Evolutionary conservation across 192 early-diverging fungal species (phyloP), one percentile per base, ranked within the genome.

Genomic region (Umbelopsis isabellina): DNA sequence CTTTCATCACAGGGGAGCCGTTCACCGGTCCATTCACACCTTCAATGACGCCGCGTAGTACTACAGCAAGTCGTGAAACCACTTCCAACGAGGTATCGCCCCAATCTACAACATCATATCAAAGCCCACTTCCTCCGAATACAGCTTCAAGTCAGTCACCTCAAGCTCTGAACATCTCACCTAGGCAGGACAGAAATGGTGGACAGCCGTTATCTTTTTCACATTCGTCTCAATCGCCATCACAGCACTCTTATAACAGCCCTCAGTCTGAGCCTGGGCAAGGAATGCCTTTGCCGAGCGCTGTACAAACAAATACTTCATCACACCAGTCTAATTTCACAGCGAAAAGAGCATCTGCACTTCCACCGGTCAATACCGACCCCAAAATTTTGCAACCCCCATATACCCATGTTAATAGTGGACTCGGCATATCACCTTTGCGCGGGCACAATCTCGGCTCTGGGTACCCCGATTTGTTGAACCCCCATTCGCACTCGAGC

Each of bases 1-100:
- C 97, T 11, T 98, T 99, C 74, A 94, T 98, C 50, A 97, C 96
- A 0, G 95, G 94, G 4, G 92, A 95, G 73, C 80, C 82, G 16
- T 94, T 90, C 33, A 78, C 80, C 7, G 90, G 88, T 0, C 87
- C 90, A 51, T 95, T 91, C 72, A 73, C 80, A 10, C 93, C 91
- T 61, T 61, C 27, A 4, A 61, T 61, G 55, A 61, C 33, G 33
- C 55, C 55, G 13, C 27, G 33, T 6, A 61, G 55, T 18, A 61
- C 27, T 35, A 15, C 27, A 18, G 12, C 25, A 35, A 61, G 27
- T 25, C 55, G 15, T 7, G 33, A 12, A 35, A 61, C 55, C 1
- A 18, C 55, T 8, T 61, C 55, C 30, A 61, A 35, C 30, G 55
- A 61, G 7, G 4, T 30, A 3, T 61, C 55, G 7, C 55, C 55